Conservation (phyloP, 768 basidiomycete genomes). For the Dioszegia hungarica region DNA sequence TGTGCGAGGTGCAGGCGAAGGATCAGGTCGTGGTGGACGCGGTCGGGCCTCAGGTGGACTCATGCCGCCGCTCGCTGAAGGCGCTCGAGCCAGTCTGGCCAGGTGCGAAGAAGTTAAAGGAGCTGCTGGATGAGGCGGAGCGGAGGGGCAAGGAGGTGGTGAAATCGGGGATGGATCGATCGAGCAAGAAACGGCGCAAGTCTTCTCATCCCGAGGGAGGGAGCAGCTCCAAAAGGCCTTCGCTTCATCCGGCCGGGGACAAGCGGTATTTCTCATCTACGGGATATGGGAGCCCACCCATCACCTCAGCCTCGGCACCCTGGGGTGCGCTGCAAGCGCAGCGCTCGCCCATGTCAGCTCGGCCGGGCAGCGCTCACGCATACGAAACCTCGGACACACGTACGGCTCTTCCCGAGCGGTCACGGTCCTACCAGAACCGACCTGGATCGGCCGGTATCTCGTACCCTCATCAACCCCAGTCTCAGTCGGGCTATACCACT, state of each 20-base stretch:
- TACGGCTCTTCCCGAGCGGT: constrained; percentile 7
- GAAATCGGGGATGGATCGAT: background rate
- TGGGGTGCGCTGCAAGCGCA: background rate
- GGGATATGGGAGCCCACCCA: background rate
- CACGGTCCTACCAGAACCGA: too few species aligned
- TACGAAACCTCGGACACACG: constrained; percentile 41
- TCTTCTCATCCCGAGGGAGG: background rate
- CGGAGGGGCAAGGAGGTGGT: constrained; percentile 28
- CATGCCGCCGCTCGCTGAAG: constrained; percentile 23
- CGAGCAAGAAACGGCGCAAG: constrained; percentile 1
- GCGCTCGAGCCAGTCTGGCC: constrained; percentile 44
- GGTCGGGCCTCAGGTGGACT: constrained; percentile 36
- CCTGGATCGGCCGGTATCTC: background rate
- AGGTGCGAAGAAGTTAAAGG: constrained; percentile 37
- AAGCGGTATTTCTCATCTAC: background rate
- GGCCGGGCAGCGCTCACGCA: background rate
- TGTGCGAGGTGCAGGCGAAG: constrained; percentile 41
- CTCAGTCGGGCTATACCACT: background rate
- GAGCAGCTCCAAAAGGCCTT: background rate
- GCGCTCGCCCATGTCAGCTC: background rate
- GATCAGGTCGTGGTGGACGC: constrained; percentile 42
- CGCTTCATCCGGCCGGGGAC: background rate
- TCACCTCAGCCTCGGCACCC: background rate
- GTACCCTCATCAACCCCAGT: background rate
- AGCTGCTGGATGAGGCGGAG: constrained; percentile 38